These are phyloP conservation scores for Oryza rufipogon DNA, from an alignment of 176 grass and related monocot genomes.

Conservation along the genomic window DNA sequence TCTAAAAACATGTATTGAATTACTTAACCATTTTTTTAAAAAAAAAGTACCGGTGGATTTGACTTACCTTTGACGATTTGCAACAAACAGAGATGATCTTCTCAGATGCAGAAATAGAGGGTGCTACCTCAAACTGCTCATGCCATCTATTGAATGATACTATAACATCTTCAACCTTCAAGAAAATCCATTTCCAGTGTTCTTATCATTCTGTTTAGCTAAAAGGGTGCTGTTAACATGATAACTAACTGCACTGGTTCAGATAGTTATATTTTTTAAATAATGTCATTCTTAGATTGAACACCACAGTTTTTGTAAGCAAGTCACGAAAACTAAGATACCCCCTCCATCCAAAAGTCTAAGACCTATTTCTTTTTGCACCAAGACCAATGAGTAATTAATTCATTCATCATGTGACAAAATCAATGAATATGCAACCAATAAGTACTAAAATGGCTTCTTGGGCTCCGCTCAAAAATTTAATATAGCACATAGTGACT, in stretches of 20 bases:
- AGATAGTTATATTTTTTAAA: background rate
- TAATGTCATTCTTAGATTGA: background rate
- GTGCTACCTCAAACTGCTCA: slow-evolving; percentile 64
- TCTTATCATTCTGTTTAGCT: slow-evolving; percentile 25
- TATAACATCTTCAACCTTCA: slow-evolving; percentile 84
- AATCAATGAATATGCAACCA: too few species aligned
- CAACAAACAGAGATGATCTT: slow-evolving; percentile 74
- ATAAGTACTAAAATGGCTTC: too few species aligned
- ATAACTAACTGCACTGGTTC: slow-evolving; percentile 23
- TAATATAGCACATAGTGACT: too few species aligned
- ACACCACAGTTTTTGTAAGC: background rate
- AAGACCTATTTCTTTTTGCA: too few species aligned
- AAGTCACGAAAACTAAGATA: background rate
- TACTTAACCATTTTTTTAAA: background rate
- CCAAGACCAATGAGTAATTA: too few species aligned
- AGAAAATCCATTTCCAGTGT: slow-evolving; percentile 39
- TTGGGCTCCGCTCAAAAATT: too few species aligned
- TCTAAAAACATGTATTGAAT: background rate
- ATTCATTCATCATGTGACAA: too few species aligned
- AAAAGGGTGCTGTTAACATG: slow-evolving; percentile 30
- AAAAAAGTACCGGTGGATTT: slow-evolving; percentile 17
- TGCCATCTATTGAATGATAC: slow-evolving; percentile 61
- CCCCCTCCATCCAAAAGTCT: too few species aligned
- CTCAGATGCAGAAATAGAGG: slow-evolving; percentile 58
- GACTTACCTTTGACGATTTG: slow-evolving; percentile 61